Base-by-base conservation (phyloP, 2,329 filamentous ascomycete genomes). In the Thelonectria blattea region DNA sequence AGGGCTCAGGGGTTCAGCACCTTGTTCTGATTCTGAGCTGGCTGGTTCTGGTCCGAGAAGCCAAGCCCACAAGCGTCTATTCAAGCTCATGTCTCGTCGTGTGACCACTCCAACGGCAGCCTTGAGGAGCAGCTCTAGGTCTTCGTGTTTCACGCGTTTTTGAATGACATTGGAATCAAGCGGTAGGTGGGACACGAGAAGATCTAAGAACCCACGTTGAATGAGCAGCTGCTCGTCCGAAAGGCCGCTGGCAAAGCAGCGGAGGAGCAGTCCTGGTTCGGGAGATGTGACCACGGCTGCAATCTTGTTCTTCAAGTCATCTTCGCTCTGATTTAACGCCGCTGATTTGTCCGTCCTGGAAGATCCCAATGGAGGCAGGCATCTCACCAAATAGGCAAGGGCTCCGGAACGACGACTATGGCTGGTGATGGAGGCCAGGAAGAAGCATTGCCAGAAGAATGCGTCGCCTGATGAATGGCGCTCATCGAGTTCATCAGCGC, bases 361-460 rank as follows among this genome's bases (percentile, higher is more conserved):
- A 15, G 69, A 54, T 3, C 71, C 73, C 24, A 78, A 64, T 7
- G 64, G 57, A 14, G 96, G 95, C 30, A 99, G 80, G 69, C 87
- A 88, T 59, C 93, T 89, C 50, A 87, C 83, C 42, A 99, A 81
- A 75, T 96, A 99, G 32, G 93, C 93, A 60, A 99, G 81, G 41
- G 93, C 93, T 24, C 95, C 95, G 65, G 91, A 88, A 56, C 95
- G 88, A 62, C 94, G 85, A 62, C 89, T 93, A 43, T 92, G 86
- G 70, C 93, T 94, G 1, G 95, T 97, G 61, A 99, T 95, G 17
- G 92, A 90, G 10, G 94, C 92, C 17, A 99, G 80, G 71, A 99
- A 98, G 72, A 99, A 90, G 74, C 93, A 97, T 78, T 99, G 95
- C 95, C 95, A 99, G 75, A 98, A 99, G 75, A 95, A 97, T 65